phyloP scores from a whole-genome alignment of 495 filamentous ascomycete genomes.

The Xylaria venustula region DNA sequence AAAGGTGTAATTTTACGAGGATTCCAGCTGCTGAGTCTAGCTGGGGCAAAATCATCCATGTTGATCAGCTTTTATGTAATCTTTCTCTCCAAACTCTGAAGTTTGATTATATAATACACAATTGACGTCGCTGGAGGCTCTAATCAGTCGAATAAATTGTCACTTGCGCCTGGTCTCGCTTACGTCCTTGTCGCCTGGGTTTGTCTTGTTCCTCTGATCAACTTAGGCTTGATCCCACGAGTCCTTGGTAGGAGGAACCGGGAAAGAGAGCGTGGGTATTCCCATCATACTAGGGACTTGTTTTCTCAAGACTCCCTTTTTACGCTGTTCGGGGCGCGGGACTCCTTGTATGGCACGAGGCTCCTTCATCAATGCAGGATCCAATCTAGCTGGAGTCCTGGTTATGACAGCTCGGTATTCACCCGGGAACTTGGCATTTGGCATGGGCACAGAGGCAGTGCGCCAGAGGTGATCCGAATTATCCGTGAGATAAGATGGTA shows the following conservation, averaged over 20 bases:
- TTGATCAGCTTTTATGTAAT: not conserved
- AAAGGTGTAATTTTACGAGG: not conserved
- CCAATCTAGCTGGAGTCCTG: constrained; percentile 74
- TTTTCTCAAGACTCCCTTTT: constrained; percentile 61
- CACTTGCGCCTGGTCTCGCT: not conserved
- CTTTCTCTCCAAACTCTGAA: not conserved
- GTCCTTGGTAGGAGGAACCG: constrained; percentile 10
- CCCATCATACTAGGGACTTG: constrained; percentile 68
- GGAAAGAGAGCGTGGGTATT: constrained; percentile 11
- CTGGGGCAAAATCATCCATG: not conserved
- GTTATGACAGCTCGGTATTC: constrained; percentile 59
- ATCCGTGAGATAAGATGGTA: constrained; percentile 75
- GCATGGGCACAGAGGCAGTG: constrained; percentile 76
- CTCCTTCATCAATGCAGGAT: constrained; percentile 84
- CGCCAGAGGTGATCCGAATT: constrained; percentile 91
- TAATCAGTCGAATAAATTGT: not conserved
- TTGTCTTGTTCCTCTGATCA: not conserved
- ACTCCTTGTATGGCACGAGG: constrained; percentile 74
- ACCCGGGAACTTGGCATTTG: constrained; percentile 68
- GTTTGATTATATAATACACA: not conserved
- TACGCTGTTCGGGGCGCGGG: constrained; percentile 62
- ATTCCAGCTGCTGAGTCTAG: not conserved
- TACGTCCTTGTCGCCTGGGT: not conserved
- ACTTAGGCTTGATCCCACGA: not conserved
- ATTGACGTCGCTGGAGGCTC: not conserved